These are phyloP conservation scores for Priceomyces medius DNA, from an alignment of 805 yeast species.

Conservation along the genomic window DNA sequence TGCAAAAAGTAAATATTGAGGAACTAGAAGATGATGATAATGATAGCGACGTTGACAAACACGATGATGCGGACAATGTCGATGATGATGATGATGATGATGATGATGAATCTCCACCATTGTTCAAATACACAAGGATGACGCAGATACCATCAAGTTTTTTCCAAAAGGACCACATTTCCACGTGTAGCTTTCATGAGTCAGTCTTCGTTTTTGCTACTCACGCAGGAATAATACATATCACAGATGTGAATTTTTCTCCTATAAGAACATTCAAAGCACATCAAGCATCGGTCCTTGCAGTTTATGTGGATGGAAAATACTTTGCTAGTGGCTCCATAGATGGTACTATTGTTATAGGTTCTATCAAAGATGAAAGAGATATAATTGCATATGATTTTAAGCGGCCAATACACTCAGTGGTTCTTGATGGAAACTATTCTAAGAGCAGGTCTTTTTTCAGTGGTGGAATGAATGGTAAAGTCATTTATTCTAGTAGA, in stretches of 20 bases:
- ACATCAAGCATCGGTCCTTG: conserved; percentile 80
- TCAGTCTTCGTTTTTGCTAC: conserved; percentile 77
- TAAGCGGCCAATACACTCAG: conserved; percentile 85
- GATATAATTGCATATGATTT: conserved; percentile 78
- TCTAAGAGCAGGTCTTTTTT: conserved; percentile 60
- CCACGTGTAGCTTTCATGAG: conserved; percentile 63
- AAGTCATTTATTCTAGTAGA: conserved; percentile 67
- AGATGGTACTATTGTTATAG: conserved; percentile 89
- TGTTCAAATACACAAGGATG: conserved; percentile 71
- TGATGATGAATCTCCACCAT: conserved; percentile 64
- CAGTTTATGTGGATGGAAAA: conserved; percentile 68
- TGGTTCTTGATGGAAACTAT: conserved; percentile 75
- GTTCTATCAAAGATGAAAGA: conserved; percentile 58
- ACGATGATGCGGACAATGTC: conserved; percentile 11
- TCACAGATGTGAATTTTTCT: conserved; percentile 58
- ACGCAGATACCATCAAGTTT: conserved; percentile 66
- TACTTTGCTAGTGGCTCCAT: conserved; percentile 85
- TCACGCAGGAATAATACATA: conserved; percentile 78
- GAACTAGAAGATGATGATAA: no score
- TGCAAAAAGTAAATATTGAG: no score
- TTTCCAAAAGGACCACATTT: conserved; percentile 74
- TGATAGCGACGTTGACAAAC: conserved; percentile 8
- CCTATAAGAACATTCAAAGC: conserved; percentile 74
- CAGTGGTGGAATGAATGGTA: conserved; percentile 89
- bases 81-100: conserved; percentile 20